A percentile compares a stretch with the other conserved stretches of the same genome.
Conservation (phyloP, 257 asterid species). For the Solanum chiquidenum region DNA sequence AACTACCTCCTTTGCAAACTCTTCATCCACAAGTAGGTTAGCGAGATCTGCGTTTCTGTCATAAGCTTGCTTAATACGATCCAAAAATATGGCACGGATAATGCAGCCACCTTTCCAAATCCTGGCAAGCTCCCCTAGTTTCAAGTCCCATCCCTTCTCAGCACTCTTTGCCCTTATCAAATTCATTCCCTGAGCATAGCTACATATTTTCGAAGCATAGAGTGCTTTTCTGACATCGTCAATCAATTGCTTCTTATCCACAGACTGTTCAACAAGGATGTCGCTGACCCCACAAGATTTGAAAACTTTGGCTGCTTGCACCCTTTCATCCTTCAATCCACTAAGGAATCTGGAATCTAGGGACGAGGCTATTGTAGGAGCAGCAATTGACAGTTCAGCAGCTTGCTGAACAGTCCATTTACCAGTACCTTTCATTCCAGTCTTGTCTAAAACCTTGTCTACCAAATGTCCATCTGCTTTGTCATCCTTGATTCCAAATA, state of each 20-base stretch:
- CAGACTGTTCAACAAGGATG: constrained; percentile 41
- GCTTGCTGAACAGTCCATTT: constrained; percentile 99
- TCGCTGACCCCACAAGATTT: constrained; percentile 59
- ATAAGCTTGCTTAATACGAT: constrained; percentile 85
- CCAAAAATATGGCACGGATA: constrained; percentile 91
- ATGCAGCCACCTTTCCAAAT: constrained; percentile 99
- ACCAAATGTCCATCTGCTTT: constrained; percentile 76
- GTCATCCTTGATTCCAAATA: constrained; percentile 85
- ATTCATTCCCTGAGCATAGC: constrained; percentile 96
- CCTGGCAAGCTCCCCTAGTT: constrained; percentile 85
- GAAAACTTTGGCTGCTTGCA: constrained; percentile 74
- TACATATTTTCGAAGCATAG: constrained; percentile 82
- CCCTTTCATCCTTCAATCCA: constrained; percentile 86
- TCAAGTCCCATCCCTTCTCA: constrained; percentile 85
- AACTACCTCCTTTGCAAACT: constrained; percentile 75
- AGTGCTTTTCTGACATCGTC: constrained; percentile 86
- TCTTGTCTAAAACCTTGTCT: constrained; percentile 90
- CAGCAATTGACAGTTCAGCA: constrained; percentile 85
- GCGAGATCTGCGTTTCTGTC: constrained; percentile 82
- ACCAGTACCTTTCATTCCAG: constrained; percentile 99
- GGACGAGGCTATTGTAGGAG: constrained; percentile 93
- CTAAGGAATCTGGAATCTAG: constrained; percentile 90
- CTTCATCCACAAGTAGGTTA: constrained; percentile 85
- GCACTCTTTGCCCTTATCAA: constrained; percentile 82
- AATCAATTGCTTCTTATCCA: constrained; percentile 54